Evolutionary conservation across 371 early-diverging fungal species (phyloP), one percentile per base, ranked within the genome.

Genomic region (Mucor irregularis): DNA sequence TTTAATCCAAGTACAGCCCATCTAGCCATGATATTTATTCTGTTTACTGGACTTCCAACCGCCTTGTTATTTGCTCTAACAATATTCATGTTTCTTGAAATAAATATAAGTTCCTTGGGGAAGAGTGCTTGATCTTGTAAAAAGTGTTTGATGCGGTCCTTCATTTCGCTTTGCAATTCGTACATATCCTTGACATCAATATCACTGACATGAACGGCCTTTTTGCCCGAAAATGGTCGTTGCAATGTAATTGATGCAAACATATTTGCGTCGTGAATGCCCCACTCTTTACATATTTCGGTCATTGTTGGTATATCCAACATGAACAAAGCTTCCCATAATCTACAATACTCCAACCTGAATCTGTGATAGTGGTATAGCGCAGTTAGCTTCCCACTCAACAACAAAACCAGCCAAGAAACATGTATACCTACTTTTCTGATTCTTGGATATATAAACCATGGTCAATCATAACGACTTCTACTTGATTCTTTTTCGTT

Each of bases 81-180:
- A 51, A 93, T 88, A 58, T 93, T 93, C 88, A 95, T 87, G 58
- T 94, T 96, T 42, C 95, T 75, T 6, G 90, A 90, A 19, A 96
- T 78, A 59, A 96, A 95, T 38, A 96, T 91, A 9, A 96, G 73
- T 66, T 95, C 97, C 31, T 82, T 84, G 25, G 97, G 97, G 24
- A 96, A 70, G 5, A 71, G 62, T 25, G 83, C 84, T 33, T 91
- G 85, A 45, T 90, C 82, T 28, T 74, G 65, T 30, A 96, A 69
- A 37, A 93, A 94, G 7, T 87, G 59, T 22, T 82, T 76, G 10
- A 90, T 85, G 1, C 88, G 72, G 14, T 84, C 76, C 67, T 95
- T 94, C 56, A 89, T 69, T 25, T 81, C 74, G 64, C 79, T 68
- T 56, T 95, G 94, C 66, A 86, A 59, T 56, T 88, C 84, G 61